Conservation (phyloP, 2,329 filamentous ascomycete genomes). For the Talaromyces funiculosus region DNA sequence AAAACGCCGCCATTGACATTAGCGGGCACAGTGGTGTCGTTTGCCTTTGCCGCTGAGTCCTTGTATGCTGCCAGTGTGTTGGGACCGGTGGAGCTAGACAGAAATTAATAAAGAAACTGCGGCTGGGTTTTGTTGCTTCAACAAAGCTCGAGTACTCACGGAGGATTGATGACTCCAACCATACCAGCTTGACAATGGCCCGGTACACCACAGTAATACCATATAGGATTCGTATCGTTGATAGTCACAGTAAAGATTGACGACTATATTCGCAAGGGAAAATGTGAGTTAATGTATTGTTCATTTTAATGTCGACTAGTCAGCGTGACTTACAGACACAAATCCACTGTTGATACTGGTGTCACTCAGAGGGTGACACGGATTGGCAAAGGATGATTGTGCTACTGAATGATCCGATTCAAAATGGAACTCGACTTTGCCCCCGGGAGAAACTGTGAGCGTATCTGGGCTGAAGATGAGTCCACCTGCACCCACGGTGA, state of each 20-base stretch:
- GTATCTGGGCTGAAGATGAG: slow-evolving; percentile 4
- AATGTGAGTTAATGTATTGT: not conserved
- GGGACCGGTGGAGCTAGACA: not conserved
- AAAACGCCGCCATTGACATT: slow-evolving; percentile 4
- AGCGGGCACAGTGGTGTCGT: not conserved
- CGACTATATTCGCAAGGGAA: not conserved
- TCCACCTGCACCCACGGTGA: slow-evolving; percentile 38
- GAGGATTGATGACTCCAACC: slow-evolving; percentile 69
- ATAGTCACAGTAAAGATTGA: slow-evolving; percentile 60
- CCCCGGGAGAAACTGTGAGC: slow-evolving; percentile 27
- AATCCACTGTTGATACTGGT: slow-evolving; percentile 10
- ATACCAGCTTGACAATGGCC: slow-evolving; percentile 71
- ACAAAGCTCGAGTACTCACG: slow-evolving; percentile 17
- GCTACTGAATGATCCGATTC: slow-evolving; percentile 49
- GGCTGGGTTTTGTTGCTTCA: not conserved
- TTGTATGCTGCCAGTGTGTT: slow-evolving; percentile 3
- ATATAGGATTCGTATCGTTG: slow-evolving; percentile 64
- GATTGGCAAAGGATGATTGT: slow-evolving; percentile 44
- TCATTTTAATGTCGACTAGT: not conserved
- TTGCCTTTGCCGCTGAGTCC: not conserved
- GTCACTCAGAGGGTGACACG: slow-evolving; percentile 44
- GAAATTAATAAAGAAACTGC: not conserved
- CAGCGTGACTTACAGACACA: not conserved
- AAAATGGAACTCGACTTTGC: slow-evolving; percentile 51
- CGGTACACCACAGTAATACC: slow-evolving; percentile 71